Evolutionary conservation across 1,139 yeast species (phyloP).

Genomic region (Candida tetrigidarum): DNA sequence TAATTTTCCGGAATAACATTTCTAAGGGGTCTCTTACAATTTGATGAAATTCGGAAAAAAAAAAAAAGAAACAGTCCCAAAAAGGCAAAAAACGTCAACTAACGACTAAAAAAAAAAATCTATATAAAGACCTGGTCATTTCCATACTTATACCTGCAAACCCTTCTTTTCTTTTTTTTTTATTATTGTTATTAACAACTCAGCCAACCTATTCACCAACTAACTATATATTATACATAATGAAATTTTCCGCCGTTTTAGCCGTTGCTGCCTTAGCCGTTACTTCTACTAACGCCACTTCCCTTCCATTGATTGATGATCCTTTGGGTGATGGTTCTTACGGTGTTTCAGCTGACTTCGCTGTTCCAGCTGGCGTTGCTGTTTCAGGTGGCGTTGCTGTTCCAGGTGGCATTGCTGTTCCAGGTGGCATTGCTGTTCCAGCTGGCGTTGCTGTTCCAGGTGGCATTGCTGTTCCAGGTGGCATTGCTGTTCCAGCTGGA

Average conservation of each 20-base stretch:
- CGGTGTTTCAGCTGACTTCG: no score
- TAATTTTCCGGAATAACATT: no score
- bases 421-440: neutral
- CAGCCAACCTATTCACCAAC: no score
- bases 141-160: neutral
- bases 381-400: neutral
- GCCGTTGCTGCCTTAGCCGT: conserved; percentile 1
- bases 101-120: no score
- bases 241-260: conserved; percentile 6
- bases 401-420: neutral
- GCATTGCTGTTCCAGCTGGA: no score
- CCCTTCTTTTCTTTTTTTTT: neutral
- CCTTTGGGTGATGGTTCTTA: neutral
- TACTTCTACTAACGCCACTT: neutral
- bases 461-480: no score
- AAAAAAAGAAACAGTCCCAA: no score
- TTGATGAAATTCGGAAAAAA: no score
- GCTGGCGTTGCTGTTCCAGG: neutral
- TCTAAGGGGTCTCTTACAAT: no score
- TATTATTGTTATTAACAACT: neutral
- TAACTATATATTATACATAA: neutral
- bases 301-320: neutral
- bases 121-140: no score
- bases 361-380: no score
- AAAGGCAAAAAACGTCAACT: no score